Evolutionary conservation across 1,284 basidiomycete species (phyloP), one percentile per base, ranked within the genome.

Genomic region (Papiliotrema fonsecae): DNA sequence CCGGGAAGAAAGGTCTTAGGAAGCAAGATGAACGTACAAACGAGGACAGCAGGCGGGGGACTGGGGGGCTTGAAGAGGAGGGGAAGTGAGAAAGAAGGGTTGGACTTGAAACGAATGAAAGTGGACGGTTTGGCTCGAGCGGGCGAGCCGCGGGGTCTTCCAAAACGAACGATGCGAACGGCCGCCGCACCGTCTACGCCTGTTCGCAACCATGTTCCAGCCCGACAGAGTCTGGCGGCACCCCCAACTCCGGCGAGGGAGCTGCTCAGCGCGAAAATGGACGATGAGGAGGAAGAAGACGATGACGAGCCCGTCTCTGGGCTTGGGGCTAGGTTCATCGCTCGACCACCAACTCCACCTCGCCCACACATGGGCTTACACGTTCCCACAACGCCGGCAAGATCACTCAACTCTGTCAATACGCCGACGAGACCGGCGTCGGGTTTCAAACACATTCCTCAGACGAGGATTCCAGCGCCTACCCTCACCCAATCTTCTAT

Each of bases 311-410:
- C 10, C 18, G 30, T 30, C 4, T n/a, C 28, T 4, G 41, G 14
- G 9, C 4, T 32, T 3, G 3, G 3, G n/a, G 14, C 24, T 16
- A 14, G 27, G n/a, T 42, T 47, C 21, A 27, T 51, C 35, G 42
- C 45, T 25, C 38, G 50, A 31, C 50, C 50, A 3, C 50, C 50
- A 14, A 51, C 50, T 6, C 50, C 50, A 5, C 50, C 50, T 27
- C 36, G 51, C 27, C 47, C 47, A 2, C 51, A 52, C 37, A 48
- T 48, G 16, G 4, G 24, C 25, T 14, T 43, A 6, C 19, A 32
- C n/a, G 30, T n/a, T 32, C 18, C 42, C 13, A 14, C 11, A 10
- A 19, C 28, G 13, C 6, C 42, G 28, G 26, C 30, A 22, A 37
- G 22, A 36, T 44, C 44, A 5, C 25, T 27, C 13, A 2, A 4